Evolutionary conservation across 2,329 filamentous ascomycete species (phyloP).

Genomic region (Xylariaceae sp.): DNA sequence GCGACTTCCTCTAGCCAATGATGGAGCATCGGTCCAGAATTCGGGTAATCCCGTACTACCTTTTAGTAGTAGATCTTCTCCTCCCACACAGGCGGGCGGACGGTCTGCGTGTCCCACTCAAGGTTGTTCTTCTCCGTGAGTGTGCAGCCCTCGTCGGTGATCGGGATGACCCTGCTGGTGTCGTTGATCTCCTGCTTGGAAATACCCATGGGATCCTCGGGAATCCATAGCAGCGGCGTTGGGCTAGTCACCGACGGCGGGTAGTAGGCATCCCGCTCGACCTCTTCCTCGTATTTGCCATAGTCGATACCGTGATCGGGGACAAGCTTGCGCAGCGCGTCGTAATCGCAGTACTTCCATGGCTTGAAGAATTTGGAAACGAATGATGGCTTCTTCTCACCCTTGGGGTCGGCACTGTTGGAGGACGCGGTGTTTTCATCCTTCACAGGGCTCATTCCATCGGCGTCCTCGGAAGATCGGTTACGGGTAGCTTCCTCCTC

Average conservation of each 20-base stretch:
- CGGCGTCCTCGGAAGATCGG: conserved; percentile 19
- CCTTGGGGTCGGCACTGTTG: conserved; percentile 11
- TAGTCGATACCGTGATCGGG: conserved; percentile 49
- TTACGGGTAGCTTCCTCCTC: conserved; percentile 39
- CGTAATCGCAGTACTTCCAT: conserved; percentile 69
- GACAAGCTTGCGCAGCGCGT: conserved; percentile 62
- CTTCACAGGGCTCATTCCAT: conserved; percentile 20
- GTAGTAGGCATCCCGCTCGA: conserved; percentile 64
- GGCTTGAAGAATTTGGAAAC: conserved; percentile 69
- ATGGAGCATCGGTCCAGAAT: background rate
- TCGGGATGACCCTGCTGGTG: conserved; percentile 64
- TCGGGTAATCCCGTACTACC: background rate
- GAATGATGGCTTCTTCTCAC: conserved; percentile 50
- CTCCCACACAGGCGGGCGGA: conserved; percentile 33
- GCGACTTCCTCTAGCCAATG: background rate
- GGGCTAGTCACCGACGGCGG: conserved; percentile 62
- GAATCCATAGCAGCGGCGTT: conserved; percentile 77
- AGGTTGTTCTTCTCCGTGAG: conserved; percentile 62
- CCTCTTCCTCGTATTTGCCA: conserved; percentile 55
- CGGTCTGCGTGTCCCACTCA: conserved; percentile 32
- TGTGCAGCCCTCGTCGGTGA: conserved; percentile 71
- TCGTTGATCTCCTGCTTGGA: conserved; percentile 72
- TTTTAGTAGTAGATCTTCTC: conserved; percentile 34
- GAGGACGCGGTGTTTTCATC: conserved; percentile 20
- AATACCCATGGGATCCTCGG: conserved; percentile 67